phyloP scores from a whole-genome alignment of 2,329 filamentous ascomycete genomes.

The Pestalotiopsis sp. region DNA sequence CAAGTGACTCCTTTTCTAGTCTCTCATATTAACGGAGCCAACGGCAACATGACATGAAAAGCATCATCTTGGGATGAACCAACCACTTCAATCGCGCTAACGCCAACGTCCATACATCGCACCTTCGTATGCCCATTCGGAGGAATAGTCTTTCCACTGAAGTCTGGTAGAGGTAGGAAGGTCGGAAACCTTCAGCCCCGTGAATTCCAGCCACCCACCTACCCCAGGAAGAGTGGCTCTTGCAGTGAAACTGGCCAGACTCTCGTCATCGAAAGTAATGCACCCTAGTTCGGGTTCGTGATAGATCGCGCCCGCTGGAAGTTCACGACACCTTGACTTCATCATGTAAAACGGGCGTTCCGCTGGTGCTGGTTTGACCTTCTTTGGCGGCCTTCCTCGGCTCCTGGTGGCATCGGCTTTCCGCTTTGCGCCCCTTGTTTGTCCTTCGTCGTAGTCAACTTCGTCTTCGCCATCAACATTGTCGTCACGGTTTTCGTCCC shows the following conservation, averaged over 20 bases:
- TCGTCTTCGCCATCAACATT: not conserved
- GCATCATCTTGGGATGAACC: not conserved
- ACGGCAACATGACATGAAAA: not conserved
- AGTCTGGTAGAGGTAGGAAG: not conserved
- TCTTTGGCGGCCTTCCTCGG: not conserved
- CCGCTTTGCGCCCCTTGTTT: not conserved
- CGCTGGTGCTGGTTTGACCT: not conserved
- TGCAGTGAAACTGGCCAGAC: not conserved
- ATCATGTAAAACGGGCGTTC: not conserved
- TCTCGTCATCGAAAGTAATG: not conserved
- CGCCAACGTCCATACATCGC: not conserved
- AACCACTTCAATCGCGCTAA: not conserved
- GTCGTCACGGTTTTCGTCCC: not conserved
- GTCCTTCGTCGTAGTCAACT: not conserved
- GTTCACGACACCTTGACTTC: not conserved
- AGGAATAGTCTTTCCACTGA: not conserved
- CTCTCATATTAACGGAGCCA: not conserved
- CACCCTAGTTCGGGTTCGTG: not conserved
- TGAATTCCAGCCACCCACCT: not conserved
- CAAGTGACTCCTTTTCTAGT: too few species aligned
- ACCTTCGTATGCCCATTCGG: not conserved
- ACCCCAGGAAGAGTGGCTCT: not conserved
- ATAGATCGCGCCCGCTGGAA: not conserved
- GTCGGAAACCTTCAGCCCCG: not conserved
- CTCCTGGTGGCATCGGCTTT: not conserved